A percentile compares a stretch with the other conserved stretches of the same genome.
These are phyloP conservation scores for Astrothelium subdiscretum DNA, from an alignment of 495 filamentous ascomycete species.

Conservation along the genomic window DNA sequence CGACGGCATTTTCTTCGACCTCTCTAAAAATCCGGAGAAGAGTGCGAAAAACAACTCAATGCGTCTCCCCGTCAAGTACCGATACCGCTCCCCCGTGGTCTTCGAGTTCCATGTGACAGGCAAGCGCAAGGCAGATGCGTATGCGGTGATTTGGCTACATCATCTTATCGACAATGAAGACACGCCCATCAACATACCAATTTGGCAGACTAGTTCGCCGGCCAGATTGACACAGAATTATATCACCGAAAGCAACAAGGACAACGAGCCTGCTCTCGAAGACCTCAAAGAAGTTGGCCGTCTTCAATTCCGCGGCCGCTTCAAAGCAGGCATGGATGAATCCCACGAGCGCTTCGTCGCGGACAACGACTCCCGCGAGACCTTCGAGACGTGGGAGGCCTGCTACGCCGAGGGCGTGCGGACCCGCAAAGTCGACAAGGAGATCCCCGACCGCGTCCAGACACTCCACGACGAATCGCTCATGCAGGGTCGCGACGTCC, in stretches of 20 bases:
- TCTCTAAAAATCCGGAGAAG: slow-evolving; percentile 32
- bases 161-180: slow-evolving; percentile 71
- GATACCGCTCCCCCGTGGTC: slow-evolving; percentile 77
- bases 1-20: slow-evolving; percentile 55
- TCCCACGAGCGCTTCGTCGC: slow-evolving; percentile 73
- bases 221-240: slow-evolving; percentile 79
- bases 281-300: slow-evolving; percentile 71
- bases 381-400: slow-evolving; percentile 88
- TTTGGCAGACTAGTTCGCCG: slow-evolving; percentile 68
- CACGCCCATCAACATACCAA: slow-evolving; percentile 65
- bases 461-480: slow-evolving; percentile 70
- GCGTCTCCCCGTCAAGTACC: slow-evolving; percentile 76
- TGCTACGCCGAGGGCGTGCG: slow-evolving; percentile 79
- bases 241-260: slow-evolving; percentile 53
- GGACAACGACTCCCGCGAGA: slow-evolving; percentile 83
- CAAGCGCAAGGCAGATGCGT: slow-evolving; percentile 58
- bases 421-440: slow-evolving; percentile 48
- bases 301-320: slow-evolving; percentile 62
- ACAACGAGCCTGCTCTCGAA: slow-evolving; percentile 50
- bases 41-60: slow-evolving; percentile 43
- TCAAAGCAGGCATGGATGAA: slow-evolving; percentile 83
- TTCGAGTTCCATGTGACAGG: slow-evolving; percentile 68
- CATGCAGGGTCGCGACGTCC: slow-evolving; percentile 63
- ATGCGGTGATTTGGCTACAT: slow-evolving; percentile 76
- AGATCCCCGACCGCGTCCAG: slow-evolving; percentile 53